Conservation (phyloP, 192 early-diverging fungal genomes). For the Pilaira anomala region DNA sequence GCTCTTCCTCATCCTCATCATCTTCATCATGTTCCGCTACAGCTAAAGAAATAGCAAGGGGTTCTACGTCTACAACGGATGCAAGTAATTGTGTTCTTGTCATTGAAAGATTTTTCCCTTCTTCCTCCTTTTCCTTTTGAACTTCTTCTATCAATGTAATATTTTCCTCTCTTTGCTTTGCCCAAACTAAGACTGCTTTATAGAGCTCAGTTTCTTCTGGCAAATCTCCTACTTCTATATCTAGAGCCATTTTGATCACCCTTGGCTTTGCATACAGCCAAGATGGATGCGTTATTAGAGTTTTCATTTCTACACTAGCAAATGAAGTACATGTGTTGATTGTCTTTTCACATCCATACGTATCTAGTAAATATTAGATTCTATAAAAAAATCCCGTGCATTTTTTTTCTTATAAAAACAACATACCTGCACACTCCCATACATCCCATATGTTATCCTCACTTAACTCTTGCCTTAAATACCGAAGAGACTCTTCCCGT, state of each 20-base stretch:
- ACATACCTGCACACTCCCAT: conserved; percentile 38
- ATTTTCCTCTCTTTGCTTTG: background rate
- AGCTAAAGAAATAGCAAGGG: background rate
- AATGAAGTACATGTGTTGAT: conserved; percentile 26
- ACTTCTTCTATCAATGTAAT: background rate
- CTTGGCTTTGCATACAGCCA: conserved; percentile 29
- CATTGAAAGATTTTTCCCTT: background rate
- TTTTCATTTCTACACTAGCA: conserved; percentile 19
- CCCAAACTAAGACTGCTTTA: conserved; percentile 3
- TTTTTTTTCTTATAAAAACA: background rate
- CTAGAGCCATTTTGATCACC: conserved; percentile 24
- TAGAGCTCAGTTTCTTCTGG: conserved; percentile 29
- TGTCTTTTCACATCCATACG: conserved; percentile 28
- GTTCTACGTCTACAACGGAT: too few relatives aligned
- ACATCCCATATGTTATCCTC: conserved; percentile 33
- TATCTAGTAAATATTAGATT: background rate
- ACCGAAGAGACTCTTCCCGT: conserved; percentile 26
- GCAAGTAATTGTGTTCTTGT: background rate
- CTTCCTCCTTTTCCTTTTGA: background rate
- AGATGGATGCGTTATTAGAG: conserved; percentile 20
- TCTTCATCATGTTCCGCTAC: background rate
- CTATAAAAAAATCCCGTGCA: background rate
- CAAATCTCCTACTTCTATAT: conserved; percentile 31
- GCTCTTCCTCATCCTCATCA: background rate
- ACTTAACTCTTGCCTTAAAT: conserved; percentile 27